phyloP scores from a whole-genome alignment of 495 filamentous ascomycete species.

The Trichoderma reesei region DNA sequence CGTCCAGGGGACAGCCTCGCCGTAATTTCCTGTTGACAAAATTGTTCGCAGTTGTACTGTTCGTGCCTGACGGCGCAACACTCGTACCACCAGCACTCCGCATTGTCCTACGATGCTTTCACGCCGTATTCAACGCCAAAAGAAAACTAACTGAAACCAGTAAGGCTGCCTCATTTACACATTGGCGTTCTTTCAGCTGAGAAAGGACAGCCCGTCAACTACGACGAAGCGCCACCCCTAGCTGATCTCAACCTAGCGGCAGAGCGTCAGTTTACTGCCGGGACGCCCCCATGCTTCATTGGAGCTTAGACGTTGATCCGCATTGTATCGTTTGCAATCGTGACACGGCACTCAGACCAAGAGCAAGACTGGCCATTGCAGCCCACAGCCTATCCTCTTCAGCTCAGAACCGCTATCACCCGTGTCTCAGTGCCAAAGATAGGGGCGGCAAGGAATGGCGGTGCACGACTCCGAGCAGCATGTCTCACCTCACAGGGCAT shows the following conservation, averaged over 20 bases:
- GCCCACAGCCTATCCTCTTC: not conserved
- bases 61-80: not conserved
- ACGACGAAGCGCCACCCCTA: not conserved
- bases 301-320: not conserved
- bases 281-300: not conserved
- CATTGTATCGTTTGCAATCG: not conserved
- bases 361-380: not conserved
- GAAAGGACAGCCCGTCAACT: not conserved
- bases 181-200: constrained; percentile 3
- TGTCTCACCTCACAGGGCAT: not conserved
- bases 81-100: not conserved
- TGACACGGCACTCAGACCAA: not conserved
- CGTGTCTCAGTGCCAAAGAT: not conserved
- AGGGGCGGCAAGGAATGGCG: no score
- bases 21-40: no score
- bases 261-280: not conserved
- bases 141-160: not conserved
- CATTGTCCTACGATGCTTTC: not conserved
- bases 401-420: not conserved
- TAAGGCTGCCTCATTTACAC: not conserved
- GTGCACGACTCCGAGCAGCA: not conserved
- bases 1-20: no score
- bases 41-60: no score
- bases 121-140: not conserved
- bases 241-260: not conserved